phyloP scores from a whole-genome alignment of 805 yeast species.

The Pichia pseudocactophila region DNA sequence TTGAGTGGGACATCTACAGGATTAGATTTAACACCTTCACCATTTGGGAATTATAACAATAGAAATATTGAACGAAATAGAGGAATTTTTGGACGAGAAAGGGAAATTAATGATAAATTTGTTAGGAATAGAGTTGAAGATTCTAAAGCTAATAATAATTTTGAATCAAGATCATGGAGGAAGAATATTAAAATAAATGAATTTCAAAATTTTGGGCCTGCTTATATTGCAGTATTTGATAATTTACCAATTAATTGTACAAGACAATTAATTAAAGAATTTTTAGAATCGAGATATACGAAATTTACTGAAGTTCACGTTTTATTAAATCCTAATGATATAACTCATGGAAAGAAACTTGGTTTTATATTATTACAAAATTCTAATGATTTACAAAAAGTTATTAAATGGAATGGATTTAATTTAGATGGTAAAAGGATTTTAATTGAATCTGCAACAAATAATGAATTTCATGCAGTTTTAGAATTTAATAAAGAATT shows the following conservation, averaged over 20 bases:
- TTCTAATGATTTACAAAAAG: slow-evolving; percentile 45
- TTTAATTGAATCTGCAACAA: slow-evolving; percentile 29
- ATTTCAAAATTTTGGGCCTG: neutral
- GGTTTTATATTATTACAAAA: slow-evolving; percentile 54
- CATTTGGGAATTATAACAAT: slow-evolving; percentile 1
- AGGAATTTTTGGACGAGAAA: neutral
- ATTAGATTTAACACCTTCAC: slow-evolving; percentile 6
- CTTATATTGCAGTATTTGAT: slow-evolving; percentile 27
- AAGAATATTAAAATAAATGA: neutral
- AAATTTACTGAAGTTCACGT: slow-evolving; percentile 50
- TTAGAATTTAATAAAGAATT: slow-evolving; percentile 20
- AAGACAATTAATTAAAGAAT: slow-evolving; percentile 43
- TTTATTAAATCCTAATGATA: slow-evolving; percentile 30
- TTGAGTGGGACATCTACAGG: slow-evolving; percentile 21
- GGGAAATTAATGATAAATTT: no score
- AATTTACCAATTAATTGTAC: slow-evolving; percentile 51
- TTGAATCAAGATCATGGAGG: no score
- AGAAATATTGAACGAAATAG: neutral
- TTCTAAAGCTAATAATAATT: no score
- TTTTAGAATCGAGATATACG: slow-evolving; percentile 56
- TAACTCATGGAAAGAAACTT: slow-evolving; percentile 37
- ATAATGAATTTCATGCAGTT: slow-evolving; percentile 31
- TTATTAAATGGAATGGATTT: slow-evolving; percentile 55
- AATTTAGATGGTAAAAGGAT: slow-evolving; percentile 30
- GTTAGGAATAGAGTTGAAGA: neutral